phyloP scores from a whole-genome alignment of 2,329 filamentous ascomycete genomes.

The Grosmannia huntii region DNA sequence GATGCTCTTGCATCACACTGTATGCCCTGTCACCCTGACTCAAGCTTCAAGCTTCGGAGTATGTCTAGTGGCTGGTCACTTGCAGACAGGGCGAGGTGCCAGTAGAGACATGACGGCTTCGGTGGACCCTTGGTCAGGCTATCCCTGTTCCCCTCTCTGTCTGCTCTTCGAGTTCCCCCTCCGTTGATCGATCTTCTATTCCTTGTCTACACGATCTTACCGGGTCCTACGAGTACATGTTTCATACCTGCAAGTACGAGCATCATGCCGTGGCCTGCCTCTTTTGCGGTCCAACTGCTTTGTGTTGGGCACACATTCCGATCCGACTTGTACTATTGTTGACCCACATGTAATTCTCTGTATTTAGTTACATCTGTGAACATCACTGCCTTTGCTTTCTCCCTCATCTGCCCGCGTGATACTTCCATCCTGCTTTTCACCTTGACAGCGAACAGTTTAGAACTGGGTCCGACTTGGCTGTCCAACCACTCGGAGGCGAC shows the following conservation, averaged over 20 bases:
- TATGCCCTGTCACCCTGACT: background rate
- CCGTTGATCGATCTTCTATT: background rate
- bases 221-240: background rate
- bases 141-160: background rate
- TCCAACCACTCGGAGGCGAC: conserved; percentile 15
- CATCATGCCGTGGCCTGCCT: background rate
- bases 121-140: background rate
- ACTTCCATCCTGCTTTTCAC: background rate
- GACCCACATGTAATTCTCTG: background rate
- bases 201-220: background rate
- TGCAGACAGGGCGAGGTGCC: background rate
- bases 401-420: background rate
- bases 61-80: background rate
- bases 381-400: background rate
- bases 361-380: background rate
- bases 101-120: background rate
- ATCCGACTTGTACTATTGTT: background rate
- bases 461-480: background rate
- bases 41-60: background rate
- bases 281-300: background rate
- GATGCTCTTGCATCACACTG: background rate
- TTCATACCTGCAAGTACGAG: background rate
- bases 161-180: background rate
- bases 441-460: background rate
- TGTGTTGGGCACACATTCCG: conserved; percentile 5